These are phyloP conservation scores for Tolypocladium inflatum DNA, from an alignment of 2,329 filamentous ascomycete genomes.

Conservation along the genomic window DNA sequence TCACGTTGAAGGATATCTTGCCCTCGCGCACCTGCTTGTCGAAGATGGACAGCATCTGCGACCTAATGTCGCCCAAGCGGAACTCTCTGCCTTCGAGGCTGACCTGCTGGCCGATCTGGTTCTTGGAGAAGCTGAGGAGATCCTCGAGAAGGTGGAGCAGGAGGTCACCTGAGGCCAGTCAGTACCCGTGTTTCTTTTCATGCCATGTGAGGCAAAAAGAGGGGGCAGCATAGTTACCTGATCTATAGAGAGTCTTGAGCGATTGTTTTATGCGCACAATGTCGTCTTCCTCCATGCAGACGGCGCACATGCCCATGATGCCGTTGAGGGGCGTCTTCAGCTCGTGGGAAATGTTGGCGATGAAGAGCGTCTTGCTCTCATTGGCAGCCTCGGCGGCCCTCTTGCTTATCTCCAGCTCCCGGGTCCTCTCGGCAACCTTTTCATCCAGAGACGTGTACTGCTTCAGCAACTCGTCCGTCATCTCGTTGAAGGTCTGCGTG, in stretches of 20 bases:
- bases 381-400: slow-evolving; percentile 91
- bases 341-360: slow-evolving; percentile 84
- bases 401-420: slow-evolving; percentile 80
- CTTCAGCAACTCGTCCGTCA: slow-evolving; percentile 81
- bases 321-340: slow-evolving; percentile 93
- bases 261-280: slow-evolving; percentile 69
- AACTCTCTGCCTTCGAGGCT: slow-evolving; percentile 81
- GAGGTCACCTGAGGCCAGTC: slow-evolving; percentile 44
- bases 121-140: slow-evolving; percentile 86
- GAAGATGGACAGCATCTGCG: slow-evolving; percentile 78
- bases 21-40: slow-evolving; percentile 81
- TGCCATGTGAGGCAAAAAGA: too few species aligned
- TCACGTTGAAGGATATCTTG: slow-evolving; percentile 62
- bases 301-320: slow-evolving; percentile 86
- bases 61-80: slow-evolving; percentile 69
- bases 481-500: slow-evolving; percentile 80
- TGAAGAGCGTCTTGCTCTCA: slow-evolving; percentile 94
- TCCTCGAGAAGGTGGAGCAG: slow-evolving; percentile 81
- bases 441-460: slow-evolving; percentile 81
- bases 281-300: slow-evolving; percentile 88
- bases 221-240: slow-evolving; percentile 13
- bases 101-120: slow-evolving; percentile 81
- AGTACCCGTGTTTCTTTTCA: not conserved
- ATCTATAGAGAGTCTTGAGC: slow-evolving; percentile 73
- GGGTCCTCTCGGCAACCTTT: slow-evolving; percentile 72